A percentile compares a stretch with the other conserved stretches of the same genome.
These are phyloP conservation scores for Russula vinacea DNA, from an alignment of 768 basidiomycete species.

Conservation along the genomic window DNA sequence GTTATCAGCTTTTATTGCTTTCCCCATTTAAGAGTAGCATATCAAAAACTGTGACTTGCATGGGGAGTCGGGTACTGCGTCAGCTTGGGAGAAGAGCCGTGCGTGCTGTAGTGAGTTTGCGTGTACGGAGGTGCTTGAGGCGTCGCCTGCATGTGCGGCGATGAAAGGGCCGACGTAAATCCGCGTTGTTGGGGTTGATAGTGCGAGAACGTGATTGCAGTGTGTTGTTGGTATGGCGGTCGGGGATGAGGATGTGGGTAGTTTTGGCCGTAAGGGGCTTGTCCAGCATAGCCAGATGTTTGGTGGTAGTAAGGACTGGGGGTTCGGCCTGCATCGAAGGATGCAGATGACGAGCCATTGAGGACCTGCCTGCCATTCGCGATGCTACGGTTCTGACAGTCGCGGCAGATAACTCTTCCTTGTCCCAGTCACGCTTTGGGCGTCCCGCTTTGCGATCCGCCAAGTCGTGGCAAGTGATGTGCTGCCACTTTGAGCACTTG, in stretches of 20 bases:
- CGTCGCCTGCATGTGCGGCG: conserved; percentile 3
- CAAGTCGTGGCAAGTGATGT: conserved; percentile 78
- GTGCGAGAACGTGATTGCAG: conserved; percentile 28
- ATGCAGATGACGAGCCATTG: conserved; percentile 13
- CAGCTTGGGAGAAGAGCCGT: conserved; percentile 11
- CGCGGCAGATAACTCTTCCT: conserved; percentile 72
- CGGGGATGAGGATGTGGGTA: conserved; percentile 1
- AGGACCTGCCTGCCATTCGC: conserved; percentile 11
- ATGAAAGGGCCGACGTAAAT: conserved; percentile 20
- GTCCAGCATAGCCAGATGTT: conserved; percentile 7
- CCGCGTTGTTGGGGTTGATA: conserved; percentile 30
- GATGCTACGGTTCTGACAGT: conserved; percentile 42
- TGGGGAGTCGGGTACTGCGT: conserved; percentile 10
- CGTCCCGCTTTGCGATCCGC: conserved; percentile 62
- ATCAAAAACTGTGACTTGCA: not conserved
- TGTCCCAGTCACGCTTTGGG: conserved; percentile 75
- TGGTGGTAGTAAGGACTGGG: conserved; percentile 22
- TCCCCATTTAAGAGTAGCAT: not conserved
- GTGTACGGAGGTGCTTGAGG: conserved; percentile 13
- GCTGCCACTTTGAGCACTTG: conserved; percentile 83
- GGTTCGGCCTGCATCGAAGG: conserved; percentile 4
- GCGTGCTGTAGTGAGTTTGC: conserved; percentile 8
- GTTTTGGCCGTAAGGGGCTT: conserved; percentile 15
- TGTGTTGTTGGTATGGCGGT: conserved; percentile 16
- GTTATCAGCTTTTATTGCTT: not conserved